Evolutionary conservation across 441 rosid species (phyloP).

Genomic region (Francoa sonchifolia): DNA sequence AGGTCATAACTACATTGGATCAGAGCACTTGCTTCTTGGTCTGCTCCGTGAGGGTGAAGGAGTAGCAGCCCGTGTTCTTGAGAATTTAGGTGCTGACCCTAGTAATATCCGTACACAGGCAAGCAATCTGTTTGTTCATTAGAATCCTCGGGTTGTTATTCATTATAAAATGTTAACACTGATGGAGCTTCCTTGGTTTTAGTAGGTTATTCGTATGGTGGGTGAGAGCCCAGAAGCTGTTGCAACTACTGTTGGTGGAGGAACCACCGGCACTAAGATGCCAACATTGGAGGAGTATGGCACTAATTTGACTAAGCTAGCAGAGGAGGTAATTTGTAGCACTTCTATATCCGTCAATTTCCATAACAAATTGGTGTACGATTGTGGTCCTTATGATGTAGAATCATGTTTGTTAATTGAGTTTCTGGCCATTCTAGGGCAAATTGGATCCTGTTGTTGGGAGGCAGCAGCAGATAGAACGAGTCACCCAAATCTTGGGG

Average conservation of each 20-base stretch:
- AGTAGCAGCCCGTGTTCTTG: conserved; percentile 98
- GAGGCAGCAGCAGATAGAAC: conserved; percentile 77
- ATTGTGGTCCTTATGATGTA: neutral
- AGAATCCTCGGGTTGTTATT: conserved; percentile 2
- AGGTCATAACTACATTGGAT: conserved; percentile 99
- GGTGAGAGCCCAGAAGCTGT: conserved; percentile 84
- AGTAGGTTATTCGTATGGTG: conserved; percentile 91
- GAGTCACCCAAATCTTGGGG: conserved; percentile 81
- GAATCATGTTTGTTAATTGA: neutral
- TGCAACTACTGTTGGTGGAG: conserved; percentile 64
- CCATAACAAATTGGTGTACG: no score
- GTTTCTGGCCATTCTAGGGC: conserved; percentile 39
- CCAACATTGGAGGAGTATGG: conserved; percentile 99
- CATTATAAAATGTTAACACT: neutral
- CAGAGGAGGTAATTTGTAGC: conserved; percentile 63
- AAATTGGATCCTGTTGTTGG: conserved; percentile 96
- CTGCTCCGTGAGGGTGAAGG: conserved; percentile 99
- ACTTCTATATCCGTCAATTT: no score
- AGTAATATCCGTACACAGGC: conserved; percentile 91
- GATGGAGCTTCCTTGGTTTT: conserved; percentile 1
- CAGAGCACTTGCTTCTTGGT: conserved; percentile 95
- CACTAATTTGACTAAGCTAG: conserved; percentile 88
- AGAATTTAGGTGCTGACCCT: conserved; percentile 92
- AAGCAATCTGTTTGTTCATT: conserved; percentile 10
- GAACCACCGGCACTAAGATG: conserved; percentile 71